Percentiles rank a stretch among this genome's conserved stretches.
Conservation (phyloP, 805 yeast species). For the Cyberlindnera meyerae region DNA sequence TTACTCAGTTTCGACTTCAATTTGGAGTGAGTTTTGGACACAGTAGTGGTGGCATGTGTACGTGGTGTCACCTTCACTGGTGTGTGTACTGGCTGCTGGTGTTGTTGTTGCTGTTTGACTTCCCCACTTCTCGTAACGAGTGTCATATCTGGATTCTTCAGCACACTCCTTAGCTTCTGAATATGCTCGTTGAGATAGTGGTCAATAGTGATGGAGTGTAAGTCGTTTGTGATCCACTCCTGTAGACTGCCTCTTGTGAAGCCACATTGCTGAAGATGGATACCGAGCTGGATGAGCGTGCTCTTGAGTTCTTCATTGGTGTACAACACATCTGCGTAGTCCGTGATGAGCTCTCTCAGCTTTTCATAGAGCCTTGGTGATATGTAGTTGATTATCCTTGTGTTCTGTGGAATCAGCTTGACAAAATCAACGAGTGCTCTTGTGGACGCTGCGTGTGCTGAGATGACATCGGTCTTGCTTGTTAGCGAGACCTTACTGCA, state of each 20-base stretch:
- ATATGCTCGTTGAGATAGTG: slow-evolving; percentile 20
- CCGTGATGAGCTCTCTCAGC: slow-evolving; percentile 17
- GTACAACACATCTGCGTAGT: slow-evolving; percentile 16
- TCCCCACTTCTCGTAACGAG: too few species aligned
- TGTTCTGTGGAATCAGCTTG: slow-evolving; percentile 13
- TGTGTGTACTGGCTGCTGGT: too few species aligned
- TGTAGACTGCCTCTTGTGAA: slow-evolving; percentile 20
- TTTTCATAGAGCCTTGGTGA: slow-evolving; percentile 20
- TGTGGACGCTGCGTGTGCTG: slow-evolving; percentile 13
- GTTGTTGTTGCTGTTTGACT: too few species aligned
- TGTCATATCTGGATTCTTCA: slow-evolving; percentile 9
- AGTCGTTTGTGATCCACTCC: slow-evolving; percentile 21
- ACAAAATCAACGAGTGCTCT: slow-evolving; percentile 18
- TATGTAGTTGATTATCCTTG: slow-evolving; percentile 18
- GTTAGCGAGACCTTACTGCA: neutral
- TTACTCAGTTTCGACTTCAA: slow-evolving; percentile 1
- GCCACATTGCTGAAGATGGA: slow-evolving; percentile 10
- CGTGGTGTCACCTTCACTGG: too few species aligned
- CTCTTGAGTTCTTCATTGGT: slow-evolving; percentile 7
- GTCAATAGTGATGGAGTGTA: slow-evolving; percentile 18
- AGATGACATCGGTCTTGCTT: slow-evolving; percentile 1
- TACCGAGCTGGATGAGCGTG: slow-evolving; percentile 15
- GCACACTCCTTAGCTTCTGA: slow-evolving; percentile 13
- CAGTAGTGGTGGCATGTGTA: too few species aligned
- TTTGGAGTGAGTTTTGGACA: neutral